Conservation (phyloP, 352 stramenopile species). For the Phytopythium oedochilum region DNA sequence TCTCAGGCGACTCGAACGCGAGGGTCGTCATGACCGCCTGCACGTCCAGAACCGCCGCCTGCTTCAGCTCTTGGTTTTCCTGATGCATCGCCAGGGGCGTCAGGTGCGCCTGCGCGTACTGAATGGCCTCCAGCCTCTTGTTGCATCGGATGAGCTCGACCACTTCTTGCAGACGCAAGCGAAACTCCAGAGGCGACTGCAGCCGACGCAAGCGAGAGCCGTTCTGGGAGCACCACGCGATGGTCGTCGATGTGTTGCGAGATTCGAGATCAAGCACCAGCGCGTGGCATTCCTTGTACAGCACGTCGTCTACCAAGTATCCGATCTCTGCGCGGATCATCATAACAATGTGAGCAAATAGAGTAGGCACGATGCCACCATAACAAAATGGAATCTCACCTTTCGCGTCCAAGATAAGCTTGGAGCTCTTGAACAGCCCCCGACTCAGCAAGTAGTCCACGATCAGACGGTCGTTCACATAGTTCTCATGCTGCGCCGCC, state of each 20-base stretch:
- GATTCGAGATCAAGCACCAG: conserved; percentile 53
- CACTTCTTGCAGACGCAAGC: conserved; percentile 69
- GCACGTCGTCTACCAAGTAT: conserved; percentile 59
- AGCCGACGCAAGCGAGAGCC: conserved; percentile 64
- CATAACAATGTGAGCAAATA: not conserved
- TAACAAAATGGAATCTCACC: conserved; percentile 10
- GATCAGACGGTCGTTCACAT: conserved; percentile 50
- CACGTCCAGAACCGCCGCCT: conserved; percentile 55
- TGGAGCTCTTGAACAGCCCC: conserved; percentile 58
- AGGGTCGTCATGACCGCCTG: conserved; percentile 75
- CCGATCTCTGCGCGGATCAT: conserved; percentile 29
- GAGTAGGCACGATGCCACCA: not conserved
- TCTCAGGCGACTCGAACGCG: conserved; percentile 53
- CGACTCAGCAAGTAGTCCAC: conserved; percentile 71
- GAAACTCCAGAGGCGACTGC: conserved; percentile 69
- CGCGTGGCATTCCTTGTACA: conserved; percentile 46
- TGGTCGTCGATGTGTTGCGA: conserved; percentile 41
- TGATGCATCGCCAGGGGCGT: conserved; percentile 64
- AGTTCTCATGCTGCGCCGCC: conserved; percentile 8
- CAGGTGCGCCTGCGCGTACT: conserved; percentile 59
- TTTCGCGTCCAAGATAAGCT: conserved; percentile 63
- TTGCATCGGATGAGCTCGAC: conserved; percentile 70
- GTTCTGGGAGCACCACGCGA: conserved; percentile 72
- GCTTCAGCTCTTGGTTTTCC: conserved; percentile 42
- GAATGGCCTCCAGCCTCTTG: conserved; percentile 65